Conservation (phyloP, 1,139 yeast genomes). For the Zygotorulaspora mrakii region DNA sequence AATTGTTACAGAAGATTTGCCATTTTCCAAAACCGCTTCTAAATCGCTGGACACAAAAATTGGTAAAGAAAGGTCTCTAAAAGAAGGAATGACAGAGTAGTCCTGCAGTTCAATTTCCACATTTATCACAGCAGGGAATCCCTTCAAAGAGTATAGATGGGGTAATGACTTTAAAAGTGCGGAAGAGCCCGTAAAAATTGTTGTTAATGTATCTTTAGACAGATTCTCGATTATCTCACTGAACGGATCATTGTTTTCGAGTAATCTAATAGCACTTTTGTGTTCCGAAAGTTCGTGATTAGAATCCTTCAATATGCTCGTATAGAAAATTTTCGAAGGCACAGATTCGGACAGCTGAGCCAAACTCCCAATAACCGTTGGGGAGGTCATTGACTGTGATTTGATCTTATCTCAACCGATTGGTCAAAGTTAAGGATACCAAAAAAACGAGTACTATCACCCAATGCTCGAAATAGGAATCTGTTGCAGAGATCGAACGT, state of each 20-base stretch:
- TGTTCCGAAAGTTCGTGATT: slow-evolving; percentile 3
- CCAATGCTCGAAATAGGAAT: no score
- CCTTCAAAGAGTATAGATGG: slow-evolving; percentile 47
- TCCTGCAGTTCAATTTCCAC: slow-evolving; percentile 57
- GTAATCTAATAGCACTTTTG: slow-evolving; percentile 18
- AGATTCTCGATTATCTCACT: slow-evolving; percentile 19
- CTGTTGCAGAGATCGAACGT: no score
- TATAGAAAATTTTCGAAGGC: slow-evolving; percentile 18
- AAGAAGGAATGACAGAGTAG: slow-evolving; percentile 60
- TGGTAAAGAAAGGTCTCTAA: slow-evolving; percentile 65
- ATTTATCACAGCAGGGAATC: slow-evolving; percentile 53
- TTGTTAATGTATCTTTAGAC: slow-evolving; percentile 16
- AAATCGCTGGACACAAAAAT: slow-evolving; percentile 61
- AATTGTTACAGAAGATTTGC: slow-evolving; percentile 54
- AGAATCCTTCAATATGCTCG: slow-evolving; percentile 16
- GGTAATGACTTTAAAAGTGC: slow-evolving; percentile 60
- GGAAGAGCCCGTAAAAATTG: slow-evolving; percentile 47
- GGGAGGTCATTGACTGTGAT: slow-evolving; percentile 8
- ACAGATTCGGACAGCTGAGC: slow-evolving; percentile 14
- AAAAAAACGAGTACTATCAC: no score
- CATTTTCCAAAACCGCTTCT: slow-evolving; percentile 47
- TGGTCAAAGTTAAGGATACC: no score
- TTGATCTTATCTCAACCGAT: neutral
- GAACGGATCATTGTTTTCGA: slow-evolving; percentile 33
- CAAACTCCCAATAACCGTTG: slow-evolving; percentile 14